A percentile compares a stretch with the other conserved stretches of the same genome.
These are phyloP conservation scores for Diplodia intermedia DNA, from an alignment of 2,329 filamentous ascomycete species.

Conservation along the genomic window DNA sequence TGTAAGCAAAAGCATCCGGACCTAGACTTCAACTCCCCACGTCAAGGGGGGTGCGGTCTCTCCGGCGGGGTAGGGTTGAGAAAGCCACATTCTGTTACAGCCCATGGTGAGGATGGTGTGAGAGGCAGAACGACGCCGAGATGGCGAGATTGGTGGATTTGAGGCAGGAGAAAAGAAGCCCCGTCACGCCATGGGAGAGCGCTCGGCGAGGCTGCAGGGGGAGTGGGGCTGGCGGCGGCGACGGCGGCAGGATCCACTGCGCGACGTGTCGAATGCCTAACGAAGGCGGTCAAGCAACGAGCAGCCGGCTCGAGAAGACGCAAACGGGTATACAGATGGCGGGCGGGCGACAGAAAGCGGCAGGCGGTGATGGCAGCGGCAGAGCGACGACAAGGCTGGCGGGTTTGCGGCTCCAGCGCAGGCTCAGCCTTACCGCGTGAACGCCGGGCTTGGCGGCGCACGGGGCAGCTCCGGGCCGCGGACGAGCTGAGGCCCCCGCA, in stretches of 20 bases:
- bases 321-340: no score
- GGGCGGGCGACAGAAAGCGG: neutral
- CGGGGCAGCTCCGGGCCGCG: neutral
- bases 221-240: constrained; percentile 12
- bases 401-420: constrained; percentile 1
- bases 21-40: neutral
- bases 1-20: neutral
- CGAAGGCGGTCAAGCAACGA: neutral
- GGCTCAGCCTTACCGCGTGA: constrained; percentile 22
- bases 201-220: constrained; percentile 8
- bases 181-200: constrained; percentile 24
- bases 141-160: constrained; percentile 6
- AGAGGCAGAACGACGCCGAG: neutral
- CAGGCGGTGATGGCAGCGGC: constrained; percentile 1
- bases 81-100: neutral
- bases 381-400: neutral
- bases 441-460: constrained; percentile 21
- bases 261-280: constrained; percentile 11
- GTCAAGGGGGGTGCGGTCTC: neutral
- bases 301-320: neutral
- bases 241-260: constrained; percentile 19
- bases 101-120: neutral
- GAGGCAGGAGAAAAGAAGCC: neutral
- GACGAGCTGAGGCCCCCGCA: constrained; percentile 22
- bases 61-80: neutral